These are phyloP conservation scores for Grigorovia jiainica DNA, from an alignment of 805 yeast genomes.

Conservation along the genomic window DNA sequence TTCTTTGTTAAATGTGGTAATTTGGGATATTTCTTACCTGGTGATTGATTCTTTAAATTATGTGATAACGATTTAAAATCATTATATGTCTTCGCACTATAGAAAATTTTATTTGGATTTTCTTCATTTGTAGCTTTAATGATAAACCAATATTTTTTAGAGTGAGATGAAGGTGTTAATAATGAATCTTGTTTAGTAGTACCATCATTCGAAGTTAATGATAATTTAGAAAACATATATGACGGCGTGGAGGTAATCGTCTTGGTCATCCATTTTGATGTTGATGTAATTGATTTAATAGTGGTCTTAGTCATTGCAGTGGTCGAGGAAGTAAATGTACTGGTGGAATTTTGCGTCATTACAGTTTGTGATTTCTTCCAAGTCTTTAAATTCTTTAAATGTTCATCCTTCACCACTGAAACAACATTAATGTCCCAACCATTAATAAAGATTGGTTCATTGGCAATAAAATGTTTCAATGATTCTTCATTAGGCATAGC, in stretches of 20 bases:
- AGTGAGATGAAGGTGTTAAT: constrained; percentile 1
- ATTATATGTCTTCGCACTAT: constrained; percentile 52
- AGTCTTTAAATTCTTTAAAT: constrained; percentile 9
- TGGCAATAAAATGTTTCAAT: constrained; percentile 24
- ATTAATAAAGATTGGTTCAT: constrained; percentile 34
- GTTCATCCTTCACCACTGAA: constrained; percentile 40
- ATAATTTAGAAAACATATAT: constrained; percentile 21
- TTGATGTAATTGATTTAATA: constrained; percentile 6
- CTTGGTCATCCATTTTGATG: constrained; percentile 25
- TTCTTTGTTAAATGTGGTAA: constrained; percentile 48
- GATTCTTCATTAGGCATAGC: constrained; percentile 35
- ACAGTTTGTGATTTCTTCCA: constrained; percentile 2
- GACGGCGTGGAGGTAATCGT: constrained; percentile 15
- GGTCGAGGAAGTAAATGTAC: constrained; percentile 1
- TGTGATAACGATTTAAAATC: constrained; percentile 56
- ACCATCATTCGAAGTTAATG: constrained; percentile 9
- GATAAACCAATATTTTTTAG: constrained; percentile 35
- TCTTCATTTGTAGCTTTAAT: constrained; percentile 34
- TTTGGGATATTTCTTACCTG: constrained; percentile 56
- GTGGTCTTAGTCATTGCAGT: constrained; percentile 2
- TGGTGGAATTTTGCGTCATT: not conserved
- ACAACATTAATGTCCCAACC: constrained; percentile 58
- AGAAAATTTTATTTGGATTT: constrained; percentile 28
- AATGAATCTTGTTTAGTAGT: not conserved
- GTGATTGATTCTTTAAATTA: constrained; percentile 45